Conservation (phyloP, 352 stramenopile genomes). For the Globisporangium nunn region DNA sequence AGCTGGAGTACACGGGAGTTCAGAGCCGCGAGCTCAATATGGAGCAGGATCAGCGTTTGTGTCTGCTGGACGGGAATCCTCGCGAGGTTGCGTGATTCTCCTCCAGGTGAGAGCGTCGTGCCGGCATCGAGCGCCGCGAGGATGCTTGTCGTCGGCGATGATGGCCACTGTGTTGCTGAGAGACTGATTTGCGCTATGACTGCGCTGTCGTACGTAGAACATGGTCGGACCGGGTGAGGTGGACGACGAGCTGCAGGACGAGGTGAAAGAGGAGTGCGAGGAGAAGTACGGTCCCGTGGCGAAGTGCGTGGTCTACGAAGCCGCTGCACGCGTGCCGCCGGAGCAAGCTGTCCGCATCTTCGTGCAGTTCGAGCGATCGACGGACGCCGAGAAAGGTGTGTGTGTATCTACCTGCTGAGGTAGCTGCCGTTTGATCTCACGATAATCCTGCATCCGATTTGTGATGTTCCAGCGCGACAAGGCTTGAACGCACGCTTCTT, state of each 20-base stretch:
- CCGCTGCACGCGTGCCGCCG: slow-evolving; percentile 25
- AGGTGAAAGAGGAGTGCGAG: slow-evolving; percentile 85
- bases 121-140: too few species aligned
- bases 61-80: background rate
- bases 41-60: background rate
- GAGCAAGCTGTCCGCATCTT: slow-evolving; percentile 88
- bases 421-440: background rate
- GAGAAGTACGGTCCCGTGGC: slow-evolving; percentile 76
- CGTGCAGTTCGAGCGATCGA: slow-evolving; percentile 69
- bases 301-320: slow-evolving; percentile 75
- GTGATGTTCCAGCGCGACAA: slow-evolving; percentile 35
- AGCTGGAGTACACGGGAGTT: background rate
- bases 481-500: slow-evolving; percentile 88
- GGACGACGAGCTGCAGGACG: slow-evolving; percentile 79
- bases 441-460: background rate
- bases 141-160: background rate
- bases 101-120: slow-evolving; percentile 17
- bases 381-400: slow-evolving; percentile 74
- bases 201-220: slow-evolving; percentile 60
- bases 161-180: background rate
- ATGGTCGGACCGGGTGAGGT: slow-evolving; percentile 89
- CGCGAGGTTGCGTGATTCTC: slow-evolving; percentile 20
- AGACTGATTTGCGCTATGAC: background rate
- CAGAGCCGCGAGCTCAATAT: too few species aligned
- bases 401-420: background rate